Evolutionary conservation across 2,329 filamentous ascomycete genomes (phyloP).

Genomic region (Hymenoscyphus fructigenus): DNA sequence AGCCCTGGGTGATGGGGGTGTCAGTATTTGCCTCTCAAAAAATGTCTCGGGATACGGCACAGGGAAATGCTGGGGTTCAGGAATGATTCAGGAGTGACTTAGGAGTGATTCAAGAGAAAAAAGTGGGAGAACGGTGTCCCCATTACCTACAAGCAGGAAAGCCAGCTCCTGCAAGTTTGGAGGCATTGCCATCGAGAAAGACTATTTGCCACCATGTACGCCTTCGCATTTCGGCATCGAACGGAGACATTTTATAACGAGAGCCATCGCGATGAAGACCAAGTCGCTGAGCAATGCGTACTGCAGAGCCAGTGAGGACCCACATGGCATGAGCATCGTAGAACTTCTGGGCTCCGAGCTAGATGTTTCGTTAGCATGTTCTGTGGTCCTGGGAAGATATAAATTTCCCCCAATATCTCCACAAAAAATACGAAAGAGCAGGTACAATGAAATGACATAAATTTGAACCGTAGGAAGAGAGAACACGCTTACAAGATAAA

Average conservation of each 20-base stretch:
- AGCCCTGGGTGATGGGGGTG: too few relatives aligned
- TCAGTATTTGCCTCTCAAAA: too few relatives aligned
- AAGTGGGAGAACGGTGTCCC: too few relatives aligned
- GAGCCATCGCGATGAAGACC: slow-evolving; percentile 49
- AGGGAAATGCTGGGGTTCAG: too few relatives aligned
- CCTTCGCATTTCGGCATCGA: slow-evolving; percentile 59
- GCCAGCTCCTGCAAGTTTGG: slow-evolving; percentile 54
- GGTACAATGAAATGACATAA: not conserved
- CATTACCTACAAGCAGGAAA: too few relatives aligned
- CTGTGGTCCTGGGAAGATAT: not conserved
- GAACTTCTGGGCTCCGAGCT: slow-evolving; percentile 38
- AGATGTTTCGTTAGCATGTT: not conserved
- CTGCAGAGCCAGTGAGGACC: slow-evolving; percentile 48
- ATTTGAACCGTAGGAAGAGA: slow-evolving; percentile 3
- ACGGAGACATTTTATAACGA: slow-evolving; percentile 43
- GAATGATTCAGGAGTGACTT: too few relatives aligned
- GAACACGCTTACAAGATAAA: slow-evolving; percentile 59
- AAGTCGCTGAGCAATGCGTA: slow-evolving; percentile 49
- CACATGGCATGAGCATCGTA: slow-evolving; percentile 47
- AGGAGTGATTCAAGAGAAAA: too few relatives aligned
- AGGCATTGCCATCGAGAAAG: slow-evolving; percentile 57
- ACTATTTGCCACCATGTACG: slow-evolving; percentile 63
- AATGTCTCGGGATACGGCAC: too few relatives aligned
- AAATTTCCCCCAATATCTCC: too few relatives aligned
- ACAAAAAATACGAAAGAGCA: not conserved